Percentiles rank a stretch among this genome's conserved stretches.
These are phyloP conservation scores for Porodaedalea pini DNA, from an alignment of 1,284 basidiomycete genomes.

Conservation along the genomic window DNA sequence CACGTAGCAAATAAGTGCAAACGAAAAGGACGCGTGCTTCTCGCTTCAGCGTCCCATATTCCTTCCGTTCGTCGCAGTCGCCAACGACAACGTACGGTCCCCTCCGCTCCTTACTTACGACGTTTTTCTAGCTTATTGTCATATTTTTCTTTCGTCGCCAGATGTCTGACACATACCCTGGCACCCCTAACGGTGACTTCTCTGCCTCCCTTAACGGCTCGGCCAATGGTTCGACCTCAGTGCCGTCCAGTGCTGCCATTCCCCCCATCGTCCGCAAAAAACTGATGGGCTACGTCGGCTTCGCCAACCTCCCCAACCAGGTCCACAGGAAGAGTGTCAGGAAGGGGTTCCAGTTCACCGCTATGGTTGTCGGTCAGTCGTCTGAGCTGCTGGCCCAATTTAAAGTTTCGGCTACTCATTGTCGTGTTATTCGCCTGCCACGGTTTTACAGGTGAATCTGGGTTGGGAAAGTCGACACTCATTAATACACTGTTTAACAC, in stretches of 20 bases:
- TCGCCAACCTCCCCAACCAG: constrained; percentile 95
- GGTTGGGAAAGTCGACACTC: constrained; percentile 94
- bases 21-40: constrained; percentile 13
- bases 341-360: constrained; percentile 95
- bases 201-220: constrained; percentile 51
- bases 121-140: constrained; percentile 23
- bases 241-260: constrained; percentile 39
- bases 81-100: constrained; percentile 20
- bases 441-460: constrained; percentile 78
- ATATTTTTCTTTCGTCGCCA: constrained; percentile 30
- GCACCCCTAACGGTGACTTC: constrained; percentile 60
- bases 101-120: constrained; percentile 20
- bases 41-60: constrained; percentile 6
- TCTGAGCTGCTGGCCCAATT: constrained; percentile 29
- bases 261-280: constrained; percentile 83
- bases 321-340: constrained; percentile 94
- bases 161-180: constrained; percentile 73
- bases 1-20: constrained; percentile 5
- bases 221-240: constrained; percentile 57
- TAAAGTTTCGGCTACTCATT: constrained; percentile 20
- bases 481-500: constrained; percentile 98
- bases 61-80: constrained; percentile 17
- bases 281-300: constrained; percentile 85
- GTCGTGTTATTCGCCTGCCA: constrained; percentile 20
- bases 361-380: constrained; percentile 91